These are phyloP conservation scores for Phytophthora litchii DNA, from an alignment of 352 stramenopile genomes.

Conservation along the genomic window DNA sequence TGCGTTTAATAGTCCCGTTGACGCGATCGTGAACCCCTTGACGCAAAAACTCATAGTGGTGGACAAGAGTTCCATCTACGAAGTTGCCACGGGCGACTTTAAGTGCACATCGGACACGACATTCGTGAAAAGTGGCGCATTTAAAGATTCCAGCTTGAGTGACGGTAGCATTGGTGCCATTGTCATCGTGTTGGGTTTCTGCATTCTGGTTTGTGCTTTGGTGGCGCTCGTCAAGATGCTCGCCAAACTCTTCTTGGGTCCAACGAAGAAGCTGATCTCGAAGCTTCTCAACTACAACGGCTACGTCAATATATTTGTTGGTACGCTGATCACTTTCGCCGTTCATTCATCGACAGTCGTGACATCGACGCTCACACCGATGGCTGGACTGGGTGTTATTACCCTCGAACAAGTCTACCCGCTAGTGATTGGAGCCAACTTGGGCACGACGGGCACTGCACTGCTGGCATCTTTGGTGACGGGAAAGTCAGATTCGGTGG, in stretches of 20 bases:
- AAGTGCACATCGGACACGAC: conserved; percentile 29
- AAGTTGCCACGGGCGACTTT: conserved; percentile 28
- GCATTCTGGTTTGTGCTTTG: conserved; percentile 46
- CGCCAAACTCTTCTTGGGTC: conserved; percentile 66
- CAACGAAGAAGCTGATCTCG: conserved; percentile 80
- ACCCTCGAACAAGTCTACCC: conserved; percentile 88
- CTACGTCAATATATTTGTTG: conserved; percentile 87
- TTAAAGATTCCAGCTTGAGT: conserved; percentile 31
- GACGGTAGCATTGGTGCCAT: conserved; percentile 48
- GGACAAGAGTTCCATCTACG: conserved; percentile 41
- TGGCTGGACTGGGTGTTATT: conserved; percentile 90
- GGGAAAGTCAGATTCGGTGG: conserved; percentile 63
- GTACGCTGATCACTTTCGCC: conserved; percentile 76
- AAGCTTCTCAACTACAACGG: conserved; percentile 88
- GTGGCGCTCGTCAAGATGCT: conserved; percentile 51
- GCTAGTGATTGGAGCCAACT: conserved; percentile 90
- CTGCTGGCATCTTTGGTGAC: conserved; percentile 82
- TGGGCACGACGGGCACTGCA: conserved; percentile 90
- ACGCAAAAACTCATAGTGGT: conserved; percentile 31
- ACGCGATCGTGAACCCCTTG: conserved; percentile 45
- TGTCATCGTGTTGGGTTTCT: conserved; percentile 43
- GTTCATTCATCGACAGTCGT: conserved; percentile 92
- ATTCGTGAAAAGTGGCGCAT: conserved; percentile 43
- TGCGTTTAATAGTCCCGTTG: conserved; percentile 44
- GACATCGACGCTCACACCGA: conserved; percentile 84